phyloP scores from a whole-genome alignment of 257 asterid species.

The Datura wrightii region DNA sequence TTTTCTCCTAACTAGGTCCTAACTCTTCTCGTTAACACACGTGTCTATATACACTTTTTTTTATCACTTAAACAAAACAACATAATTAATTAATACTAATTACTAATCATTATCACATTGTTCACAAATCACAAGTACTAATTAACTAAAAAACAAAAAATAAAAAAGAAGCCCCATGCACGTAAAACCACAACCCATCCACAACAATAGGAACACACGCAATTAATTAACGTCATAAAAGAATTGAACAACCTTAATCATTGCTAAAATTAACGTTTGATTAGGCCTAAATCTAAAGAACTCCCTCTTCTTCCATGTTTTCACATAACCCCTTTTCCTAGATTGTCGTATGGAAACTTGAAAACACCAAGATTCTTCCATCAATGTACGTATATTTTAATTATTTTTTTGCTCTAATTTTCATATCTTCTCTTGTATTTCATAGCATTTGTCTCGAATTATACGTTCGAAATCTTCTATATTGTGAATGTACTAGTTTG shows the following conservation, averaged over 20 bases:
- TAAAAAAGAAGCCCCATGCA: neutral
- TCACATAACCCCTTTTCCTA: conserved; percentile 25
- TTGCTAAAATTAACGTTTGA: conserved; percentile 21
- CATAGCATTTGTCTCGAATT: neutral
- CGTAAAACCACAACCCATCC: conserved; percentile 31
- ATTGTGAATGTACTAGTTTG: neutral
- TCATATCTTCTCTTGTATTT: neutral
- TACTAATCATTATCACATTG: neutral
- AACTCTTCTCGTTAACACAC: neutral
- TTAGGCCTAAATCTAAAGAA: conserved; percentile 4
- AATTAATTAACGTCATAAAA: neutral
- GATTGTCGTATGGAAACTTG: conserved; percentile 26
- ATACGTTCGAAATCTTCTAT: neutral
- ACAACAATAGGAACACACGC: conserved; percentile 22
- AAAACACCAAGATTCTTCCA: conserved; percentile 28
- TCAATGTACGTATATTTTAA: neutral
- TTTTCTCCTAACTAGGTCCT: conserved; percentile 21
- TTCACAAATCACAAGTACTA: neutral
- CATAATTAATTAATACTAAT: neutral
- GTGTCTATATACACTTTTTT: neutral
- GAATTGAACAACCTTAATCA: conserved; percentile 24
- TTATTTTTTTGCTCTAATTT: neutral
- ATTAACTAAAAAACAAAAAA: neutral
- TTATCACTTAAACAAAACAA: neutral
- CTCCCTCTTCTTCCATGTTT: neutral